Evolutionary conservation across 306 rosid species (phyloP).

Genomic region (Echinosophora koreensis): DNA sequence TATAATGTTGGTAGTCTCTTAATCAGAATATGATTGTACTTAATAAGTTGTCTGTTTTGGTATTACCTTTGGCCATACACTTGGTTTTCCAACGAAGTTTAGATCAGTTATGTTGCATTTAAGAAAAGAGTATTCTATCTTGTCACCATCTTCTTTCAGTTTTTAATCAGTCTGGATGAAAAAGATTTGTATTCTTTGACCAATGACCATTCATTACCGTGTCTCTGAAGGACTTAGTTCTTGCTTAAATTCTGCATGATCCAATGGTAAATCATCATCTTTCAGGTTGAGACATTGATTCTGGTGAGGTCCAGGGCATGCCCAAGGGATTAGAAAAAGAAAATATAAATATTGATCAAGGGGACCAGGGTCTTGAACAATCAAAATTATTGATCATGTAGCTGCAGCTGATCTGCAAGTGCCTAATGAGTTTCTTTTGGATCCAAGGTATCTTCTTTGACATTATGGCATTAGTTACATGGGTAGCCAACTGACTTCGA

Average conservation of each 20-base stretch:
- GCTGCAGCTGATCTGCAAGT: slow-evolving; percentile 94
- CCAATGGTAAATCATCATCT: slow-evolving; percentile 31
- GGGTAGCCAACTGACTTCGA: slow-evolving; percentile 31
- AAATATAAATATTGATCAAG: slow-evolving; percentile 44
- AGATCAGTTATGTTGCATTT: not conserved
- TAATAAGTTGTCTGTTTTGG: no score
- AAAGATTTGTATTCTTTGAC: slow-evolving; percentile 3
- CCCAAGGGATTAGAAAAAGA: slow-evolving; percentile 93
- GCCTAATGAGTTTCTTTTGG: slow-evolving; percentile 93
- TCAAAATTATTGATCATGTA: slow-evolving; percentile 96
- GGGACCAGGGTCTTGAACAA: slow-evolving; percentile 80
- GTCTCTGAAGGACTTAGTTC: slow-evolving; percentile 1
- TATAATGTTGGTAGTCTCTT: no score
- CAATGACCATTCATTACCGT: not conserved
- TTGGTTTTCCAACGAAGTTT: slow-evolving; percentile 7
- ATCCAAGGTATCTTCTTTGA: slow-evolving; percentile 77
- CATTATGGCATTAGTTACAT: not conserved
- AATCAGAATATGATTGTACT: no score
- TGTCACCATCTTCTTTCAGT: not conserved
- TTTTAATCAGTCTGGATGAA: not conserved
- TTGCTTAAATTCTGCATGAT: slow-evolving; percentile 5
- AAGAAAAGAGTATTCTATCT: slow-evolving; percentile 6
- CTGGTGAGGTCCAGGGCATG: slow-evolving; percentile 75
- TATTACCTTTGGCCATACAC: not conserved
- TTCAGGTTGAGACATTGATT: slow-evolving; percentile 87